Conservation (phyloP, 1,139 yeast genomes). For the Scheffersomyces insectosa region DNA sequence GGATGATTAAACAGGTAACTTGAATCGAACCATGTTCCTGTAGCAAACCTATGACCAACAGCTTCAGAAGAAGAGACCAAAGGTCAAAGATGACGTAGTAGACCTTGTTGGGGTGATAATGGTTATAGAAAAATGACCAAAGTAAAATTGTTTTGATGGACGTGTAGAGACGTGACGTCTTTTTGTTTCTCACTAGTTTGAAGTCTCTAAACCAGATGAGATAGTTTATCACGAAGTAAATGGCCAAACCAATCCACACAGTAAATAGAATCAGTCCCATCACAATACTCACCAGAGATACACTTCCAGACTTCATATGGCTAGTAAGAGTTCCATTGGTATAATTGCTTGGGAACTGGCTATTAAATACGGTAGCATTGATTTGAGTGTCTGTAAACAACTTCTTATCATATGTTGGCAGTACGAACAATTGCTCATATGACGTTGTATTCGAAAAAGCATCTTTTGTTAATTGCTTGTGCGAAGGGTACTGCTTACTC, state of each 20-base stretch:
- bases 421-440: conserved; percentile 23
- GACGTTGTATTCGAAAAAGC: conserved; percentile 30
- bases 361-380: neutral
- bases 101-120: conserved; percentile 44
- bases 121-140: conserved; percentile 49
- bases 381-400: conserved; percentile 15
- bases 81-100: conserved; percentile 39
- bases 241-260: conserved; percentile 31
- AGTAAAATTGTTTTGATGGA: conserved; percentile 46
- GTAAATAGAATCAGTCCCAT: conserved; percentile 35
- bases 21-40: conserved; percentile 48
- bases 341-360: neutral
- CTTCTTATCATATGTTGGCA: conserved; percentile 25
- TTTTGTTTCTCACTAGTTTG: conserved; percentile 18
- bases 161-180: conserved; percentile 42
- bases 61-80: conserved; percentile 29
- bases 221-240: conserved; percentile 35
- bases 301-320: neutral
- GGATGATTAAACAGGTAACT: conserved; percentile 36
- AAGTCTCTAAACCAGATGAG: conserved; percentile 22
- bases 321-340: neutral
- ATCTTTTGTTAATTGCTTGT: conserved; percentile 15
- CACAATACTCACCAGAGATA: conserved; percentile 16
- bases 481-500: conserved; percentile 16
- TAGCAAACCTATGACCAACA: conserved; percentile 44